These are phyloP conservation scores for Fusarium pininemorale DNA, from an alignment of 2,329 filamentous ascomycete species.

Conservation along the genomic window DNA sequence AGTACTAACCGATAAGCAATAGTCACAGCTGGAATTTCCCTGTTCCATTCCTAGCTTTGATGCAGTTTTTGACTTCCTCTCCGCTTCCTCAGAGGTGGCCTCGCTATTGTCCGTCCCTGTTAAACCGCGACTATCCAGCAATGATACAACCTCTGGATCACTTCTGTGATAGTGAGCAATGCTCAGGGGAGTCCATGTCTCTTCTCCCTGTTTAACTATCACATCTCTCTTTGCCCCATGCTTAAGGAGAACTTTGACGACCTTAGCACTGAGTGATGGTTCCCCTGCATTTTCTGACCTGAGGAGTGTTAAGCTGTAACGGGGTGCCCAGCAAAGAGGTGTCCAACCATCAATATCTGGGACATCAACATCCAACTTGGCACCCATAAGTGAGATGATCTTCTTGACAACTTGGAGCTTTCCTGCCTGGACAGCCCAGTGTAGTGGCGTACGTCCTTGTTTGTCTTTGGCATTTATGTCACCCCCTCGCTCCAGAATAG, in stretches of 20 bases:
- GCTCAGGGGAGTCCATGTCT: neutral
- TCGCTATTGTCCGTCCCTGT: too few species aligned
- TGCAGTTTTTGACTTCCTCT: too few species aligned
- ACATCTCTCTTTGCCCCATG: neutral
- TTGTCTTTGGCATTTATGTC: neutral
- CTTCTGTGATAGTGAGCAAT: neutral
- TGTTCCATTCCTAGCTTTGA: too few species aligned
- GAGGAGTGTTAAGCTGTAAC: fast-evolving
- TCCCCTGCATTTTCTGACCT: neutral
- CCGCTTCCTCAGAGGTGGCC: too few species aligned
- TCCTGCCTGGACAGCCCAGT: neutral
- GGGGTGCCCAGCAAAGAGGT: conserved; percentile 9
- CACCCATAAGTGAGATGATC: neutral
- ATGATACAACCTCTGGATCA: neutral
- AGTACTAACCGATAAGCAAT: neutral
- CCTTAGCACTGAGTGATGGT: fast-evolving
- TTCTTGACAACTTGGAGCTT: neutral
- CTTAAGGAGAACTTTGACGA: too few species aligned
- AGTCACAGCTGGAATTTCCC: neutral
- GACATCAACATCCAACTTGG: neutral
- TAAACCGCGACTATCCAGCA: fast-evolving
- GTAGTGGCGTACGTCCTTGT: neutral
- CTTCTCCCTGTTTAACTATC: neutral
- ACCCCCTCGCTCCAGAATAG: neutral
- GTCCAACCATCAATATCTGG: conserved; percentile 18